These are phyloP conservation scores for Brassica nigra DNA, from an alignment of 345 rosid species.

Conservation along the genomic window DNA sequence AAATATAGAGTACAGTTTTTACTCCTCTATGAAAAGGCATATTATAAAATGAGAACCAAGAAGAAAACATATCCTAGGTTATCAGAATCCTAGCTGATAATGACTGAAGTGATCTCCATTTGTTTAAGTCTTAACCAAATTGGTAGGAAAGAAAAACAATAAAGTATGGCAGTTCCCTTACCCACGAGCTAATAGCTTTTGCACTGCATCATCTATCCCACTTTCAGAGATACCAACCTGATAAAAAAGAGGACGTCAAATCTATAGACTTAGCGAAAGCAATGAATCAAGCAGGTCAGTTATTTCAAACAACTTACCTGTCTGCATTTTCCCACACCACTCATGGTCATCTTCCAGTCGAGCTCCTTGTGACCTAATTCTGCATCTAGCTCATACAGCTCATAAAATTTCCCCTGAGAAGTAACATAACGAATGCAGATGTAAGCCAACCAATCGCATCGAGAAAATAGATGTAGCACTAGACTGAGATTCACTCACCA, in stretches of 20 bases:
- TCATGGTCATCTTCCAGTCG: slow-evolving; percentile 91
- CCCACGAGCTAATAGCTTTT: slow-evolving; percentile 92
- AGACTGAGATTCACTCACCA: slow-evolving; percentile 59
- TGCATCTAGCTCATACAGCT: slow-evolving; percentile 96
- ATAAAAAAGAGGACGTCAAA: slow-evolving; percentile 14
- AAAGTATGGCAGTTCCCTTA: slow-evolving; percentile 42
- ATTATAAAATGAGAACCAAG: not conserved
- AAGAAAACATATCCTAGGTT: not conserved
- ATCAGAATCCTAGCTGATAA: slow-evolving; percentile 12
- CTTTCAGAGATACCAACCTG: slow-evolving; percentile 89
- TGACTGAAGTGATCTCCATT: not conserved
- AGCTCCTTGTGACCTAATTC: slow-evolving; percentile 92
- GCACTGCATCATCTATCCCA: slow-evolving; percentile 90
- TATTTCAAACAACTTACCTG: slow-evolving; percentile 59
- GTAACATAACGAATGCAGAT: slow-evolving; percentile 22
- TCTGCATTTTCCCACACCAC: slow-evolving; percentile 96
- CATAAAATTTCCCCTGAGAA: slow-evolving; percentile 85
- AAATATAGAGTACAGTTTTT: not conserved
- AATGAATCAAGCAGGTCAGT: slow-evolving; percentile 6
- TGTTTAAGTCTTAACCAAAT: not conserved
- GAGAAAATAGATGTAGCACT: not conserved
- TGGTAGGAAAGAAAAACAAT: not conserved
- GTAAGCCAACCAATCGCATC: slow-evolving; percentile 22
- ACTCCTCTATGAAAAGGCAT: not conserved
- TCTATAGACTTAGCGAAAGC: not conserved